These are phyloP conservation scores for Ramaria sp. DNA, from an alignment of 768 basidiomycete genomes.

Conservation along the genomic window DNA sequence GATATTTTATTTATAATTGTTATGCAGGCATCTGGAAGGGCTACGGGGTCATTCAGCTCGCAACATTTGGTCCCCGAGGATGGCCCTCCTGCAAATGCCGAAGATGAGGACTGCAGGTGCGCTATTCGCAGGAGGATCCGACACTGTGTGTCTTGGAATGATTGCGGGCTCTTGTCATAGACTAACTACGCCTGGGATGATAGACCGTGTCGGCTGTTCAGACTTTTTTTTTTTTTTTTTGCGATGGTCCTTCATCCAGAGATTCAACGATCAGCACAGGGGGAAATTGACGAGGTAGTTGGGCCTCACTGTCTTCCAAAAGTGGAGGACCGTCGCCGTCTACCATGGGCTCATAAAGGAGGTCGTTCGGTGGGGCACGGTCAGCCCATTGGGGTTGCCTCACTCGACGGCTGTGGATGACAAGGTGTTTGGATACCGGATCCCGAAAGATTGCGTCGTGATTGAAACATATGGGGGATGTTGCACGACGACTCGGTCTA, in stretches of 20 bases:
- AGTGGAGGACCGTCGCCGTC: conserved; percentile 23
- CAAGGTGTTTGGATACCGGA: conserved; percentile 7
- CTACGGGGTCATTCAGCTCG: conserved; percentile 12
- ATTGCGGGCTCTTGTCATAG: neutral
- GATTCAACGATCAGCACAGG: conserved; percentile 24
- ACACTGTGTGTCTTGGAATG: conserved; percentile 17
- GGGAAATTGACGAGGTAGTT: conserved; percentile 28
- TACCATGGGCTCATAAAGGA: conserved; percentile 47
- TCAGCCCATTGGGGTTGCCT: conserved; percentile 15
- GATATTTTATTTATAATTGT: neutral
- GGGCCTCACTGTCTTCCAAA: conserved; percentile 24
- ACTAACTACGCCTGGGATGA: neutral
- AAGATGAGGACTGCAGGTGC: conserved; percentile 11
- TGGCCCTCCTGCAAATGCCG: conserved; percentile 2
- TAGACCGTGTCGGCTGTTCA: conserved; percentile 23
- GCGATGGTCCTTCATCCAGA: conserved; percentile 28
- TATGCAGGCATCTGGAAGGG: conserved; percentile 11
- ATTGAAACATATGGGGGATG: conserved; percentile 19
- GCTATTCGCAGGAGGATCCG: conserved; percentile 12
- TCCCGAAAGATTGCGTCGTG: conserved; percentile 8
- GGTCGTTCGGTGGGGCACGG: conserved; percentile 22
- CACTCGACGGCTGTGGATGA: conserved; percentile 7
- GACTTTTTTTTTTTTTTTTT: conserved; percentile 25
- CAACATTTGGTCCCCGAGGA: conserved; percentile 5
- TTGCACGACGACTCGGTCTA: conserved; percentile 26